phyloP scores from a whole-genome alignment of 164 flowering plant species.

The Macadamia tetraphylla region DNA sequence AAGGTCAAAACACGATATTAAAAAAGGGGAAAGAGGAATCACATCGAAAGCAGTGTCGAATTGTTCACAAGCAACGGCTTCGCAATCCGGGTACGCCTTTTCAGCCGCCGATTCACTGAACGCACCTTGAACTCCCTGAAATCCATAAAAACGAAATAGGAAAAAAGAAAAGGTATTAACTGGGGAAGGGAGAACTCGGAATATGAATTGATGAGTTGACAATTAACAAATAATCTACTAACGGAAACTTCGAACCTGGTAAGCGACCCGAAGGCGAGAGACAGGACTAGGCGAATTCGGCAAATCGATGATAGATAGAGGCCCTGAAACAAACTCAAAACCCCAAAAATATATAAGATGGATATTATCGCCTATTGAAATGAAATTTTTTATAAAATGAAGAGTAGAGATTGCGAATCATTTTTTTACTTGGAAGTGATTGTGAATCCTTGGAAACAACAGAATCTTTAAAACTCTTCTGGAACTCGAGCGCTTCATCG shows the following conservation, averaged over 20 bases:
- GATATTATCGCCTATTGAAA: too few species aligned
- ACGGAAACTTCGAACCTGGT: conserved; percentile 42
- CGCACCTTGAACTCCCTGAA: conserved; percentile 87
- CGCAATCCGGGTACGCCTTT: conserved; percentile 91
- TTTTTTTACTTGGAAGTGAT: conserved; percentile 38
- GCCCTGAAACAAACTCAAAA: conserved; percentile 30
- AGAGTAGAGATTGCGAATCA: too few species aligned
- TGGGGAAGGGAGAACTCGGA: too few species aligned
- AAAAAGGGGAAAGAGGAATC: conserved; percentile 1
- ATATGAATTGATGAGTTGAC: too few species aligned
- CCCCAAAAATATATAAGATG: background rate
- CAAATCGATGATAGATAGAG: conserved; percentile 32
- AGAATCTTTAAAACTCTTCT: conserved; percentile 15
- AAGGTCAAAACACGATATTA: background rate
- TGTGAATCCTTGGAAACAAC: background rate
- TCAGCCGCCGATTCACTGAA: conserved; percentile 90
- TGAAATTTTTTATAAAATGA: too few species aligned
- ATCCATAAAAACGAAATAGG: background rate
- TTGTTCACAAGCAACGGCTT: conserved; percentile 90
- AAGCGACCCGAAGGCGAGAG: conserved; percentile 74
- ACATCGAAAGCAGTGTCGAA: conserved; percentile 84
- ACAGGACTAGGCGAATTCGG: conserved; percentile 33
- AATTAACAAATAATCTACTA: background rate
- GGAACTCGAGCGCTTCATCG: too few species aligned
- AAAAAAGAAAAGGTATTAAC: background rate